Evolutionary conservation across 306 rosid species (phyloP).

Genomic region (Mimosa bimucronata): DNA sequence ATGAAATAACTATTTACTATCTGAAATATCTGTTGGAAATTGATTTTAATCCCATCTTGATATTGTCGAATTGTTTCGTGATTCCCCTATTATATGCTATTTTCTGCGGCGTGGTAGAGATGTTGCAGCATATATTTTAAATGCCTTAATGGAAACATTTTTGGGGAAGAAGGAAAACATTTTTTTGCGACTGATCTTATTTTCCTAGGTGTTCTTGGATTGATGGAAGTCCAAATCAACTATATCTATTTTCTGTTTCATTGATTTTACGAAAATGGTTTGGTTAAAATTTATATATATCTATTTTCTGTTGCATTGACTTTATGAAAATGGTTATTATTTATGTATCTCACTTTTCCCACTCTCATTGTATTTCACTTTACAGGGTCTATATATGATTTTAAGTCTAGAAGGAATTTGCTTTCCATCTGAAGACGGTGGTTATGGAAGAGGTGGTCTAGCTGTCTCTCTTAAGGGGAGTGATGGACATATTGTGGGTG

Average conservation of each 20-base stretch:
- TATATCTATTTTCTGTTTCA: not conserved
- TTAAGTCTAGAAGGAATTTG: too few relatives aligned
- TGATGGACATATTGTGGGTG: too few relatives aligned
- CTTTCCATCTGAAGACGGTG: too few relatives aligned
- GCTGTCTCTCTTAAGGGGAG: too few relatives aligned
- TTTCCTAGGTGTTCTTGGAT: slow-evolving; percentile 1
- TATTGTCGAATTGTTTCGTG: not conserved
- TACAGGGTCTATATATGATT: too few relatives aligned
- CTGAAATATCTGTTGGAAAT: not conserved
- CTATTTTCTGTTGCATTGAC: not conserved
- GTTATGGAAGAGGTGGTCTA: too few relatives aligned
- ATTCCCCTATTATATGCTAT: not conserved
- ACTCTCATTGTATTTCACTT: too few relatives aligned
- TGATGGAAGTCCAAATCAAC: slow-evolving; percentile 21
- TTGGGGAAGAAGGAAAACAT: too few relatives aligned
- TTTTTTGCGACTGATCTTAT: too few relatives aligned
- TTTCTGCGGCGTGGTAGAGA: not conserved
- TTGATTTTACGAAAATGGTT: not conserved
- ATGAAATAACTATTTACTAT: not conserved
- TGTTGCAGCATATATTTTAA: not conserved
- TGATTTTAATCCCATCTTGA: not conserved
- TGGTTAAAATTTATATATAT: not conserved
- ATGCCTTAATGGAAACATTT: not conserved
- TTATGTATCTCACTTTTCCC: slow-evolving; percentile 9
- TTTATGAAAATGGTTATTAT: too few relatives aligned